A percentile compares a stretch with the other conserved stretches of the same genome.
phyloP scores from a whole-genome alignment of 2,329 filamentous ascomycete genomes.

The Venturia asperata region DNA sequence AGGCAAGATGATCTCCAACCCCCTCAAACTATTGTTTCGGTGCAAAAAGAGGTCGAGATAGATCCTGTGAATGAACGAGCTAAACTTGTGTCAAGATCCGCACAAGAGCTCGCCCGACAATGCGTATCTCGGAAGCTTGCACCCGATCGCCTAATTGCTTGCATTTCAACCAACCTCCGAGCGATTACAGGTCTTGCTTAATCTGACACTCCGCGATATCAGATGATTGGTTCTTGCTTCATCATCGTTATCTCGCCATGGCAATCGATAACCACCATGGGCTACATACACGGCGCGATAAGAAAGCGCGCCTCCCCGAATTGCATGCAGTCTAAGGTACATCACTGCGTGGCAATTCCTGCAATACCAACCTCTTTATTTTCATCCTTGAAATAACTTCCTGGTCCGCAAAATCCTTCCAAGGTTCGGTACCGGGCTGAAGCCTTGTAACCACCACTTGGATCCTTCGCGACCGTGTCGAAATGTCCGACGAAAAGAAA shows the following conservation, averaged over 20 bases:
- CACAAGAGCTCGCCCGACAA: background rate
- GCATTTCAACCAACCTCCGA: background rate
- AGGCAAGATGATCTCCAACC: no score
- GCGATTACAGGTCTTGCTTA: background rate
- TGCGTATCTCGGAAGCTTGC: background rate
- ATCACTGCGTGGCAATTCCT: background rate
- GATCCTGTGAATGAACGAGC: background rate
- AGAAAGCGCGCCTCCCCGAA: background rate
- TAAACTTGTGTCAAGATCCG: background rate
- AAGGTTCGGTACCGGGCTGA: background rate
- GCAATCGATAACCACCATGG: background rate
- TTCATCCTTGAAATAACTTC: background rate
- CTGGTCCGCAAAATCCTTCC: background rate
- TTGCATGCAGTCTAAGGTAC: background rate
- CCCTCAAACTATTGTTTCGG: no score
- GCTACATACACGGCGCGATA: background rate
- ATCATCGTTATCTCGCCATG: background rate
- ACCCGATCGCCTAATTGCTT: background rate
- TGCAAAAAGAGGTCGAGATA: background rate
- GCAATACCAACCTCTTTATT: background rate
- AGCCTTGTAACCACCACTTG: background rate
- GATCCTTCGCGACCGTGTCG: background rate
- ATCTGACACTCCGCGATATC: no score
- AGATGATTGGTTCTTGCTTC: background rate
- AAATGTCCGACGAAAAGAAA: constrained; percentile 27